Percentiles rank a stretch among this genome's conserved stretches.
Evolutionary conservation across 2,329 filamentous ascomycete species (phyloP).

Genomic region (Botrytis elliptica): DNA sequence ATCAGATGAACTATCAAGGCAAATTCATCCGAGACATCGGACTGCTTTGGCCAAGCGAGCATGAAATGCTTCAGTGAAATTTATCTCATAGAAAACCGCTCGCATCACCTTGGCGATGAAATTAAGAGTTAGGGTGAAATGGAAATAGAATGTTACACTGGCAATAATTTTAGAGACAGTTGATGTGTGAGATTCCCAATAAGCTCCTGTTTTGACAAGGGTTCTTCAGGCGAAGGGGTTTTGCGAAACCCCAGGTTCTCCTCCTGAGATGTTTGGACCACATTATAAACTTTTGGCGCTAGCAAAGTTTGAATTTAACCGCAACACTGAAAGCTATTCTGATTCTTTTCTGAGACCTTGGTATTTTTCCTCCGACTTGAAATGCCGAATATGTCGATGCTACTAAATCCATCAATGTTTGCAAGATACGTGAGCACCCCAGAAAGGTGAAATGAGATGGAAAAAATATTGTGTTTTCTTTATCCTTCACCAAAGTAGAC

Average conservation of each 20-base stretch:
- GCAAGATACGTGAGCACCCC: neutral
- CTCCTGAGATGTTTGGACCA: neutral
- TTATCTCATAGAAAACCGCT: neutral
- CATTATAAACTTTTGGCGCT: neutral
- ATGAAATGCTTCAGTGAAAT: neutral
- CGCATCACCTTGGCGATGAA: neutral
- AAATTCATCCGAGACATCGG: neutral
- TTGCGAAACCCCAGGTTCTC: neutral
- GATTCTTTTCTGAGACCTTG: neutral
- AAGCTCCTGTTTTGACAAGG: neutral
- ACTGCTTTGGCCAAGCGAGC: neutral
- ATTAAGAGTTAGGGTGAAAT: neutral
- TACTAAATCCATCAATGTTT: neutral
- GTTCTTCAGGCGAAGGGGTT: neutral
- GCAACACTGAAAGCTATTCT: conserved; percentile 43
- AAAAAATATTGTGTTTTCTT: neutral
- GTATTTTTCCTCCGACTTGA: neutral
- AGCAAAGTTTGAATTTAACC: neutral
- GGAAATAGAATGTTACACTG: neutral
- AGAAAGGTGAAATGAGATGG: neutral
- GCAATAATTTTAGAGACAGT: neutral
- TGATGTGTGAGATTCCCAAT: neutral
- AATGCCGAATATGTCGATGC: neutral
- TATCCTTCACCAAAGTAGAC: neutral
- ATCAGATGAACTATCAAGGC: neutral